Percentiles rank a stretch among this genome's conserved stretches.
Evolutionary conservation across 768 basidiomycete species (phyloP).

Genomic region (Jaapia argillacea): DNA sequence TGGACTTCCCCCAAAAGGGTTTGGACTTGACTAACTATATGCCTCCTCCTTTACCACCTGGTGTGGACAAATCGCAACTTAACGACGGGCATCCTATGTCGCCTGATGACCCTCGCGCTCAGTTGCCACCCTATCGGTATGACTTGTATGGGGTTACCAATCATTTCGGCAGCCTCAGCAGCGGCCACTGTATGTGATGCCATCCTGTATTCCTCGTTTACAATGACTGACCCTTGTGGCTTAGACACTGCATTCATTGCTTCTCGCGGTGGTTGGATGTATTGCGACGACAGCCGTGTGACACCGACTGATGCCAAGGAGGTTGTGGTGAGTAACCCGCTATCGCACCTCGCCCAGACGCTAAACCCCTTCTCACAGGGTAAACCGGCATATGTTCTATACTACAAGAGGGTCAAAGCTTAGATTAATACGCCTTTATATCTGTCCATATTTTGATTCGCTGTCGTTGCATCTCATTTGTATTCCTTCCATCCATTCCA

Average conservation of each 20-base stretch:
- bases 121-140: constrained; percentile 85
- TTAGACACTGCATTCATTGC: constrained; percentile 90
- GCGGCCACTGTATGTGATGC: constrained; percentile 80
- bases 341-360: no score
- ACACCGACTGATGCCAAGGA: constrained; percentile 63
- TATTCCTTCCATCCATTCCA: constrained; percentile 3
- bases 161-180: constrained; percentile 88
- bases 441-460: neutral
- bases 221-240: constrained; percentile 4
- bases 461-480: neutral
- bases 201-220: neutral
- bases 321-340: constrained; percentile 57
- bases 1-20: constrained; percentile 71
- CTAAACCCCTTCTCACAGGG: constrained; percentile 36
- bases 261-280: constrained; percentile 81
- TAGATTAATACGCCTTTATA: constrained; percentile 6
- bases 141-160: constrained; percentile 95
- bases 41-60: constrained; percentile 68
- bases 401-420: constrained; percentile 50
- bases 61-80: constrained; percentile 40
- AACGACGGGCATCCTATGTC: constrained; percentile 32
- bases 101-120: constrained; percentile 65
- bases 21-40: constrained; percentile 72
- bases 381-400: constrained; percentile 68
- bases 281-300: constrained; percentile 90